These are phyloP conservation scores for Sordariomycetes sp. DNA, from an alignment of 2,329 filamentous ascomycete genomes.

Conservation along the genomic window DNA sequence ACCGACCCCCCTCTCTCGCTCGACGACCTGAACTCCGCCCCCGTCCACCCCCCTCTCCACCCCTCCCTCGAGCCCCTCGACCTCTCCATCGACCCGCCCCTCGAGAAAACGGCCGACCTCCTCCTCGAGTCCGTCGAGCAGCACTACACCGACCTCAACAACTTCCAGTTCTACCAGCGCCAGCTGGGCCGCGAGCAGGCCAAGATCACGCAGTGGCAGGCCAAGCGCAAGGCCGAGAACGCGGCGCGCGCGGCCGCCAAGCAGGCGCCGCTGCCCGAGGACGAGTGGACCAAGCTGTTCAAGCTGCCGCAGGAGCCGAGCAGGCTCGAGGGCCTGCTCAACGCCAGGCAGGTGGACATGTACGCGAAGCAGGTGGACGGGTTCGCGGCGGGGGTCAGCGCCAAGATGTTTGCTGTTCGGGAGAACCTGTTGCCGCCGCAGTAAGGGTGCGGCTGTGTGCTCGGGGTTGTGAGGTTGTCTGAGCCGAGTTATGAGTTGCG, in stretches of 20 bases:
- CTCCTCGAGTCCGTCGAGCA: slow-evolving; percentile 93
- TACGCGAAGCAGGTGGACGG: slow-evolving; percentile 96
- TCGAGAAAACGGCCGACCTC: slow-evolving; percentile 96
- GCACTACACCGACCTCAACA: slow-evolving; percentile 98
- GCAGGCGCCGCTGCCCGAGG: slow-evolving; percentile 79
- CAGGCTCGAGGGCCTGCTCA: slow-evolving; percentile 84
- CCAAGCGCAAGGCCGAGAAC: slow-evolving; percentile 95
- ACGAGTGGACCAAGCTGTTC: slow-evolving; percentile 97
- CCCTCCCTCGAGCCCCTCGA: slow-evolving; percentile 86
- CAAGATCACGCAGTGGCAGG: slow-evolving; percentile 94
- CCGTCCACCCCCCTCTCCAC: slow-evolving; percentile 53
- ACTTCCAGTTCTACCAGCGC: slow-evolving; percentile 93
- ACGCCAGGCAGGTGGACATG: slow-evolving; percentile 92
- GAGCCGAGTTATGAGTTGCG: too few species aligned
- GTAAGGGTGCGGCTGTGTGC: slow-evolving; percentile 13
- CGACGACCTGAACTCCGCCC: slow-evolving; percentile 58
- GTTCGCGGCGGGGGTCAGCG: slow-evolving; percentile 79
- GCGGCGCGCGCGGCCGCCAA: slow-evolving; percentile 72
- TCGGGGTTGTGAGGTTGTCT: background rate
- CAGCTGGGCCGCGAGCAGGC: slow-evolving; percentile 86
- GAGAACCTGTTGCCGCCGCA: slow-evolving; percentile 51
- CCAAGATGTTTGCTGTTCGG: slow-evolving; percentile 97
- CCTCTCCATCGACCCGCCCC: slow-evolving; percentile 89
- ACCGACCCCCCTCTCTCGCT: slow-evolving; percentile 69
- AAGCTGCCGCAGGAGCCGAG: slow-evolving; percentile 94